Conservation (phyloP, 2,329 filamentous ascomycete species). For the Cordyceps cicadae region DNA sequence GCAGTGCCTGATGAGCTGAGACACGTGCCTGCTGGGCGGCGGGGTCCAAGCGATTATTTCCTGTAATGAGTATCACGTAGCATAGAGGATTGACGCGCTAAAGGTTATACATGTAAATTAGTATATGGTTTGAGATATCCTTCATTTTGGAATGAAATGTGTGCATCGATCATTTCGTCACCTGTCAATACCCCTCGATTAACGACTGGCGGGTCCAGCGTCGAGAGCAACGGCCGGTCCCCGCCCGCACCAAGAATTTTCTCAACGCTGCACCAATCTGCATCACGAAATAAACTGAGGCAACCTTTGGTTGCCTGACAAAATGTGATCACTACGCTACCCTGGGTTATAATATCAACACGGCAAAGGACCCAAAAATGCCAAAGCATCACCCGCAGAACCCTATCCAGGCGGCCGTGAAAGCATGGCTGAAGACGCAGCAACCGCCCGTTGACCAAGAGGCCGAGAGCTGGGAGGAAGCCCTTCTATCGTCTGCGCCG, state of each 20-base stretch:
- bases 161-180: not conserved
- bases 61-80: constrained; percentile 33
- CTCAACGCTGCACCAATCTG: constrained; percentile 10
- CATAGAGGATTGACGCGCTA: constrained; percentile 12
- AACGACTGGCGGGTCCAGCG: not conserved
- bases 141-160: constrained; percentile 23
- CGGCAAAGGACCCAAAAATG: not conserved
- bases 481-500: constrained; percentile 36
- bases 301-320: not conserved
- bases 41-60: constrained; percentile 64
- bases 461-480: constrained; percentile 15
- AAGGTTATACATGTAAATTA: constrained; percentile 32
- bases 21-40: constrained; percentile 64
- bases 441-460: not conserved
- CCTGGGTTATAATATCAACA: not conserved
- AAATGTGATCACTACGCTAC: not conserved
- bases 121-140: constrained; percentile 35
- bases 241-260: constrained; percentile 13
- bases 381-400: constrained; percentile 12
- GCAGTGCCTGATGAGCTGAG: constrained; percentile 81
- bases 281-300: no score
- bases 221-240: not conserved
- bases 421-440: constrained; percentile 20
- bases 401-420: constrained; percentile 26
- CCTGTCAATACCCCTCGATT: not conserved